phyloP scores from a whole-genome alignment of 257 asterid genomes.

The Fraxinus excelsior region DNA sequence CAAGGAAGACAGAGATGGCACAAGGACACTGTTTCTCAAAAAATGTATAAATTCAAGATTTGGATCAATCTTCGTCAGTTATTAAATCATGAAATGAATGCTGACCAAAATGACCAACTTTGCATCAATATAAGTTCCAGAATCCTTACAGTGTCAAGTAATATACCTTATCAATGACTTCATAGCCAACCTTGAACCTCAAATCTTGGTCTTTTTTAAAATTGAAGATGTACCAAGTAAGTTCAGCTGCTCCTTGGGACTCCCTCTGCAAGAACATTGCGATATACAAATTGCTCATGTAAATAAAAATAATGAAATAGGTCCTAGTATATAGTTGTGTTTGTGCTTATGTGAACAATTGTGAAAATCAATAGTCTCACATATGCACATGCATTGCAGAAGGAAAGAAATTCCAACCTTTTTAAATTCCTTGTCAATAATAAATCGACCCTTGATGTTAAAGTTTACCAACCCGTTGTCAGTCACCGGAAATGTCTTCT shows the following conservation, averaged over 20 bases:
- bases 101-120: background rate
- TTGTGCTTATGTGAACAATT: background rate
- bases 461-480: slow-evolving; percentile 51
- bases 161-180: slow-evolving; percentile 68
- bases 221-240: slow-evolving; percentile 60
- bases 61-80: slow-evolving; percentile 6
- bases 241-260: slow-evolving; percentile 73
- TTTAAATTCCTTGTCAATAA: slow-evolving; percentile 57
- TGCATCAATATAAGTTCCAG: background rate
- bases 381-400: background rate
- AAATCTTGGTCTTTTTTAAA: slow-evolving; percentile 78
- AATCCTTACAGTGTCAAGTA: background rate
- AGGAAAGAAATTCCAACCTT: slow-evolving; percentile 40
- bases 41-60: background rate
- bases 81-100: background rate
- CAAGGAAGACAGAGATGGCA: background rate
- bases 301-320: background rate
- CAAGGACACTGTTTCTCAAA: background rate
- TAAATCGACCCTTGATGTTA: slow-evolving; percentile 66
- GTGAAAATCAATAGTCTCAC: slow-evolving; percentile 3
- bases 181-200: slow-evolving; percentile 78
- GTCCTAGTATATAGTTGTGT: background rate
- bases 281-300: slow-evolving; percentile 1
- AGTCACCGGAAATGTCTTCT: slow-evolving; percentile 72
- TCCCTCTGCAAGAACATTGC: slow-evolving; percentile 48